Percentiles rank a stretch among this genome's conserved stretches.
Evolutionary conservation across 257 asterid species (phyloP).

Genomic region (Ligustrum vulgare): DNA sequence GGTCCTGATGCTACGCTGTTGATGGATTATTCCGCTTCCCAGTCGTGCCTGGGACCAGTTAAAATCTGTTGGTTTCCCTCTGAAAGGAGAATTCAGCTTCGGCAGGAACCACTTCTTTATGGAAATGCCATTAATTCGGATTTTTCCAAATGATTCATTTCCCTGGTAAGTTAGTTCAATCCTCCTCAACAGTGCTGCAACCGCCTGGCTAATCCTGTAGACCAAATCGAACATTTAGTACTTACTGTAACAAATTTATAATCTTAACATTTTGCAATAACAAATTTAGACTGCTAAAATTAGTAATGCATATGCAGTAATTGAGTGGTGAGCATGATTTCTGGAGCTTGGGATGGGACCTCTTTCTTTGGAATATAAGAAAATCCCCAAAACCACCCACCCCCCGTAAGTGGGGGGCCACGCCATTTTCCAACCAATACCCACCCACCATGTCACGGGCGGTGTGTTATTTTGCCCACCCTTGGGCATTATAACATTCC

Average conservation of each 20-base stretch:
- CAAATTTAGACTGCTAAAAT: conserved; percentile 6
- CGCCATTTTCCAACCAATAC: too few species aligned
- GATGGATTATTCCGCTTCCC: conserved; percentile 70
- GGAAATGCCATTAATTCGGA: conserved; percentile 70
- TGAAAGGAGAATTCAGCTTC: conserved; percentile 55
- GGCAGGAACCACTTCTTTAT: conserved; percentile 89
- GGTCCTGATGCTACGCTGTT: conserved; percentile 74
- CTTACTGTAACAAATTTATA: conserved; percentile 13
- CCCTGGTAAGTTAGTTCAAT: conserved; percentile 76
- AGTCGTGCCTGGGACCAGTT: conserved; percentile 50
- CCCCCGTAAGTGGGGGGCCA: too few species aligned
- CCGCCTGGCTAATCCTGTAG: conserved; percentile 77
- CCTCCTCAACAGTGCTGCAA: conserved; percentile 81
- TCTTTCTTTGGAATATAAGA: background rate
- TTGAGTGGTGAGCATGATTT: conserved; percentile 1
- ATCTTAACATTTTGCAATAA: conserved; percentile 1
- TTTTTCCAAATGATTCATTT: conserved; percentile 78
- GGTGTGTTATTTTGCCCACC: too few species aligned
- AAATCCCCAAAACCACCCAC: conserved; percentile 12
- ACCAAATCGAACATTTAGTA: conserved; percentile 29
- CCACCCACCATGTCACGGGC: too few species aligned
- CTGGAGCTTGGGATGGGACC: conserved; percentile 11
- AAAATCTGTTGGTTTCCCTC: conserved; percentile 36
- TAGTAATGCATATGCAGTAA: background rate
- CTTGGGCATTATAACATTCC: too few species aligned